Base-by-base conservation (phyloP, 805 yeast species). In the Candida dendrica region DNA sequence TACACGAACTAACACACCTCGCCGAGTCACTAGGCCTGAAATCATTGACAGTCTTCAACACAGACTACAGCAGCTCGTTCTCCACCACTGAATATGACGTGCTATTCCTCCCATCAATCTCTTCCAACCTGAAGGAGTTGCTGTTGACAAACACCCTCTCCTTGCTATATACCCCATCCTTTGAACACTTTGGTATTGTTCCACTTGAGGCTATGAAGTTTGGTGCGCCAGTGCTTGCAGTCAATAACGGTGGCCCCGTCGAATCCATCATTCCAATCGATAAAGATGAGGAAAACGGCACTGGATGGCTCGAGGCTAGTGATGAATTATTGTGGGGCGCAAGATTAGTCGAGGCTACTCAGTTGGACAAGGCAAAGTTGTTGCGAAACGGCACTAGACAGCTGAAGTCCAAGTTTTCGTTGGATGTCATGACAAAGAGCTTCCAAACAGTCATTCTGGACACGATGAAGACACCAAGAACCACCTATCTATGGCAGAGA, bases 151-250 rank as follows among this genome's bases (percentile, higher is more conserved):
- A 67, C 9, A 71, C 90, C 2, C 71, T 73, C 37, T 51, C 84
- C 42, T 68, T 93, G 18, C 63, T 90, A 36, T 93, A 93, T 58
- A 93, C 99, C 0, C 98, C 99, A 3, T 71, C 84, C 0, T 75
- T 74, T 52, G 98, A 93, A 61, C 99, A 93, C 64, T 93, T 93
- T 58, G 99, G 99, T 13, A 93, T 93, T 48, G 99, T 93, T 9
- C 99, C 99, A 1, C 71, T 93, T 14, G 98, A 93, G 59, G 90
- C 96, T 11, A 90, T 93, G 97, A 72, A 82, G 37, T 70, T 76
- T 43, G 83, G 85, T 24, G 81, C 82, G 0, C 88, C 95, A 0
- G 96, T 90, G 0, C 64, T 93, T 40, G 96, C 96, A 0, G 81
- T 83, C 5, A 79, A 85, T 54, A 79, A 79, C 33, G 99, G 98